phyloP scores from a whole-genome alignment of 352 stramenopile genomes.

The Porosira glacialis region DNA sequence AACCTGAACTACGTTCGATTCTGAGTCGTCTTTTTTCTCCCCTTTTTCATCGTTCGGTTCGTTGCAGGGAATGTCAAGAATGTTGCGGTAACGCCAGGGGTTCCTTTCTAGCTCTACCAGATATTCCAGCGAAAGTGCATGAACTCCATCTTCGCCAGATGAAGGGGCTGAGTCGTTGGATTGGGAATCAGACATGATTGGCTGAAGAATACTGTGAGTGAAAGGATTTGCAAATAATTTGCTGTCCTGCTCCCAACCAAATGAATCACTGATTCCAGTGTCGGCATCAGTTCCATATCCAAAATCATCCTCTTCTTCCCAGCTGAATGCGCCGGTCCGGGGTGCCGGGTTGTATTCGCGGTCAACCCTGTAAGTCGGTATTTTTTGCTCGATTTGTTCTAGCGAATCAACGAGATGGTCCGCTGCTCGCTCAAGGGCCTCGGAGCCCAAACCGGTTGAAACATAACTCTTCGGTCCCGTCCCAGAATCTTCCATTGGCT shows the following conservation, averaged over 20 bases:
- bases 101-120: conserved; percentile 74
- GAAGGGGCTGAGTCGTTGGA: conserved; percentile 1
- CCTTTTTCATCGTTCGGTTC: neutral
- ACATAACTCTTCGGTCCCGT: conserved; percentile 27
- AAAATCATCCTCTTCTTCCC: conserved; percentile 46
- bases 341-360: conserved; percentile 8
- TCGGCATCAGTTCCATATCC: conserved; percentile 40
- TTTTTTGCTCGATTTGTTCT: conserved; percentile 72
- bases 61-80: conserved; percentile 52
- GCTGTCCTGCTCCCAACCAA: conserved; percentile 24
- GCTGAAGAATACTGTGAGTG: conserved; percentile 42
- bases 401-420: conserved; percentile 59
- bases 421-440: conserved; percentile 44
- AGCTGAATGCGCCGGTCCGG: conserved; percentile 8
- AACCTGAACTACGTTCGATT: conserved; percentile 6
- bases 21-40: neutral
- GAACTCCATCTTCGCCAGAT: conserved; percentile 20
- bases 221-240: conserved; percentile 30
- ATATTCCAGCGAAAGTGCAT: conserved; percentile 69
- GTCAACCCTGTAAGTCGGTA: conserved; percentile 69
- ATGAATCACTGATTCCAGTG: conserved; percentile 26
- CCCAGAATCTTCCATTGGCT: conserved; percentile 32
- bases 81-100: conserved; percentile 67
- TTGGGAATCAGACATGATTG: conserved; percentile 34
- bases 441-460: conserved; percentile 43